Evolutionary conservation across 129 eudicot genomes (phyloP), one percentile per base, ranked within the genome.

Genomic region (Lactuca saligna): DNA sequence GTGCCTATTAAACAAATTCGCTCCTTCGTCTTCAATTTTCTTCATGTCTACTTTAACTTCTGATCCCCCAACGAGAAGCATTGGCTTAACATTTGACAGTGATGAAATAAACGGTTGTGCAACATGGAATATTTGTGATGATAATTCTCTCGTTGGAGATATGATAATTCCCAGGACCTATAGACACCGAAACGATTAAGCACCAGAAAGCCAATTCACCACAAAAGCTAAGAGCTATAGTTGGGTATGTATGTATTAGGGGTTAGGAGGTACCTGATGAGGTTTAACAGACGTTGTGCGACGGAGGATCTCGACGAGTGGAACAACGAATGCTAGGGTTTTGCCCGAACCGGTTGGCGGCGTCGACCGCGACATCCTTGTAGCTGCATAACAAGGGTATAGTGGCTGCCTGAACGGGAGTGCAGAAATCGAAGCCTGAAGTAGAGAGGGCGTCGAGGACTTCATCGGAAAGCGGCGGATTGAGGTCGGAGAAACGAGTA

Each of bases 281-380:
- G 90, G 90, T 65, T 93, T 93, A 8, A 82, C 85, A 54, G 82
- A 34, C 37, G 79, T 49, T 3, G 85, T 79, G 77, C 98, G 96
- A 53, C 96, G 95, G 81, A 93, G 86, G 33, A 93, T 86, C 68
- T 93, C 95, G 9, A 93, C 96, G n/a, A 89, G 82, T 4, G 98
- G 98, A 9, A 93, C 76, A 2, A 93, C 88, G 66, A 93, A 93
- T n/a, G 98, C 96, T 63, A 93, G 82, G 78, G 98, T 93, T 82
- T 92, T 92, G 1, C 98, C 98, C 0, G 98, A 92, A 11, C 98
- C 98, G 16, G 98, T n/a, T 92, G 86, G 98, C 98, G 81, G 98
- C 98, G 72, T 92, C 98, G 38, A 92, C 98, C 8, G 96, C 82
- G 51, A 92, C 98, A 58, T 92, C 98, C 60, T 92, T 92, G 82